Percentiles rank a stretch among this genome's conserved stretches.
phyloP scores from a whole-genome alignment of 176 grass and related monocot species.

The Rhynchospora tenuis region DNA sequence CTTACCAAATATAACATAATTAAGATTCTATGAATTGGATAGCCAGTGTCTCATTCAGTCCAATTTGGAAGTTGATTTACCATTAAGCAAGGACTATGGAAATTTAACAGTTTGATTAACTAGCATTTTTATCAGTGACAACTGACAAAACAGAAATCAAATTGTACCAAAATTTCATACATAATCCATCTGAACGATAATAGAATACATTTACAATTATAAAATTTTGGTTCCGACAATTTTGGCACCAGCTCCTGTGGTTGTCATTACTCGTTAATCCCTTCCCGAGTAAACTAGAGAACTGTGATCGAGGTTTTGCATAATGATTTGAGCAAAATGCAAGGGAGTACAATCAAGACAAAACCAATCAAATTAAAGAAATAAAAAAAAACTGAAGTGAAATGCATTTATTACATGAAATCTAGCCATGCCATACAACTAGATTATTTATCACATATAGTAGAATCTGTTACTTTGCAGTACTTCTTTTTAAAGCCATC shows the following conservation, averaged over 20 bases:
- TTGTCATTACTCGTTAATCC: not conserved
- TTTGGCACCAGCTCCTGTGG: not conserved
- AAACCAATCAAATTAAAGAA: not conserved
- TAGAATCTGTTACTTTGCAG: not conserved
- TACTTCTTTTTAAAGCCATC: not conserved
- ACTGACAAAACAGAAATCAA: not conserved
- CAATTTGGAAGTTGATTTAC: not conserved
- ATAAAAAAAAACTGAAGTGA: not conserved
- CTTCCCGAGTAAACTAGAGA: not conserved
- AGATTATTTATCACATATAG: not conserved
- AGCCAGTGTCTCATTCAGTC: not conserved
- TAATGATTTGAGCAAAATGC: not conserved
- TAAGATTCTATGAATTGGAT: not conserved
- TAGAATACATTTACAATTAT: not conserved
- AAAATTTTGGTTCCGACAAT: no score
- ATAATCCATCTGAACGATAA: not conserved
- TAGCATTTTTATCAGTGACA: not conserved
- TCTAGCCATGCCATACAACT: not conserved
- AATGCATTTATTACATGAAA: slow-evolving; percentile 2
- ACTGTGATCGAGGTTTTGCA: not conserved
- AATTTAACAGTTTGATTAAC: not conserved
- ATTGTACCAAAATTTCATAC: not conserved
- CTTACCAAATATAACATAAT: not conserved
- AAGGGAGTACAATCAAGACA: not conserved
- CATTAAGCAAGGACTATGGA: not conserved